A percentile compares a stretch with the other conserved stretches of the same genome.
These are phyloP conservation scores for Acrocalymma vagum DNA, from an alignment of 2,329 filamentous ascomycete species.

Conservation along the genomic window DNA sequence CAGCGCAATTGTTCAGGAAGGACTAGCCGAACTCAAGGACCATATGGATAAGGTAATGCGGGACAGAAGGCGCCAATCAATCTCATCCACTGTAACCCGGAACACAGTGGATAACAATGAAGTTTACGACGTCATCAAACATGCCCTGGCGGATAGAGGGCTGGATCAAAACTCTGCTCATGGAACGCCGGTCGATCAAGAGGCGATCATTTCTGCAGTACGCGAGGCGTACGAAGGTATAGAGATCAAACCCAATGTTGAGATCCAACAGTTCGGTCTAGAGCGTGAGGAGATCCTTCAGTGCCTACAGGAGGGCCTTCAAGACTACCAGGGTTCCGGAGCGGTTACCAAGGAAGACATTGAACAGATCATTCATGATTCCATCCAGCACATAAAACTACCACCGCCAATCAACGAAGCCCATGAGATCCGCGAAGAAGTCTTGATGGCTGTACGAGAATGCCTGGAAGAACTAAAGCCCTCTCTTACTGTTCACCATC, in stretches of 20 bases:
- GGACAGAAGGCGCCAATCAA: conserved; percentile 74
- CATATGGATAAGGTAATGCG: conserved; percentile 83
- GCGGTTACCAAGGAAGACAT: conserved; percentile 84
- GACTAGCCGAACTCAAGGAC: conserved; percentile 81
- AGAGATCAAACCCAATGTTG: conserved; percentile 87
- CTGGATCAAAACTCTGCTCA: conserved; percentile 55
- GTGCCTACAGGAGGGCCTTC: conserved; percentile 85
- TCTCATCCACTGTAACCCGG: conserved; percentile 68
- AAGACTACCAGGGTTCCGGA: conserved; percentile 69
- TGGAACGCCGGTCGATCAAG: conserved; percentile 62
- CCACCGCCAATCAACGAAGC: conserved; percentile 76
- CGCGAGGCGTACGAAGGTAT: conserved; percentile 86
- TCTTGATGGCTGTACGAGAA: conserved; percentile 83
- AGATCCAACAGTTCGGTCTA: conserved; percentile 87
- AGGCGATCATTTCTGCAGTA: conserved; percentile 87
- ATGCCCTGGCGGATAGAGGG: conserved; percentile 69
- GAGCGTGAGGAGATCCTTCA: conserved; percentile 90
- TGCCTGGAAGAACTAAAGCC: conserved; percentile 84
- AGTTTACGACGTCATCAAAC: conserved; percentile 84
- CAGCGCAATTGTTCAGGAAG: conserved; percentile 78
- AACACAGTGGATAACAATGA: conserved; percentile 80
- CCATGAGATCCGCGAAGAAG: conserved; percentile 79
- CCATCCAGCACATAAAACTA: conserved; percentile 80
- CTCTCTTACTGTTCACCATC: conserved; percentile 48
- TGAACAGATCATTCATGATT: conserved; percentile 84